phyloP scores from a whole-genome alignment of 192 early-diverging fungal genomes.

The Hyaloraphidium curvatum region DNA sequence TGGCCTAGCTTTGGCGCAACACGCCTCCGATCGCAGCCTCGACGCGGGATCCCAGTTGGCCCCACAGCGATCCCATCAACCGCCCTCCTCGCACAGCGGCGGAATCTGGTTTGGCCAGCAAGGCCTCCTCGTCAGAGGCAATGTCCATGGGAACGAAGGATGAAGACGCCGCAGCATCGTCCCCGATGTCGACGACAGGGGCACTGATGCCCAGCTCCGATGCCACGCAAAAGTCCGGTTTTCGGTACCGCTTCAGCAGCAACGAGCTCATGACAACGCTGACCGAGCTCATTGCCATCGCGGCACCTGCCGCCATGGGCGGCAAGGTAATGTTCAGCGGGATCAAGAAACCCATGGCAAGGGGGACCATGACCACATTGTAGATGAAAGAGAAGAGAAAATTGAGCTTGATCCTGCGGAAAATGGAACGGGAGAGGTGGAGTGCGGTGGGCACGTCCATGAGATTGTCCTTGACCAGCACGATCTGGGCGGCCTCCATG shows the following conservation, averaged over 20 bases:
- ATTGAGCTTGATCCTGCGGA: constrained; percentile 64
- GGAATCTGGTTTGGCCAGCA: no score
- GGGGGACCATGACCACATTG: background rate
- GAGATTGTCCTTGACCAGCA: constrained; percentile 61
- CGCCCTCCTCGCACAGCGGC: no score
- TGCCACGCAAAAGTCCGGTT: constrained; percentile 9
- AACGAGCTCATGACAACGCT: constrained; percentile 81
- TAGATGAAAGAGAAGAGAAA: constrained; percentile 28
- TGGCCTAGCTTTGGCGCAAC: no score
- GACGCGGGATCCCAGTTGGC: no score
- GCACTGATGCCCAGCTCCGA: background rate
- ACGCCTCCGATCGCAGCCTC: no score
- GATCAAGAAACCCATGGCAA: background rate
- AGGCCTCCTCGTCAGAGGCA: background rate
- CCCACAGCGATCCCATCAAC: no score
- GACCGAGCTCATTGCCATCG: constrained; percentile 82
- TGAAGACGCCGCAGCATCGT: background rate
- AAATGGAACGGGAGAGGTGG: constrained; percentile 50
- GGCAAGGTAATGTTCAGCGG: constrained; percentile 33
- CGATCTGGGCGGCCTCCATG: constrained; percentile 69
- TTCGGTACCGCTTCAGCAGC: constrained; percentile 49
- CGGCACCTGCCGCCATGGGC: constrained; percentile 81
- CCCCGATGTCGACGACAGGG: background rate
- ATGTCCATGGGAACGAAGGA: background rate
- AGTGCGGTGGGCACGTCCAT: constrained; percentile 58